Base-by-base conservation (phyloP, 352 stramenopile genomes). In the Globisporangium nagaii region DNA sequence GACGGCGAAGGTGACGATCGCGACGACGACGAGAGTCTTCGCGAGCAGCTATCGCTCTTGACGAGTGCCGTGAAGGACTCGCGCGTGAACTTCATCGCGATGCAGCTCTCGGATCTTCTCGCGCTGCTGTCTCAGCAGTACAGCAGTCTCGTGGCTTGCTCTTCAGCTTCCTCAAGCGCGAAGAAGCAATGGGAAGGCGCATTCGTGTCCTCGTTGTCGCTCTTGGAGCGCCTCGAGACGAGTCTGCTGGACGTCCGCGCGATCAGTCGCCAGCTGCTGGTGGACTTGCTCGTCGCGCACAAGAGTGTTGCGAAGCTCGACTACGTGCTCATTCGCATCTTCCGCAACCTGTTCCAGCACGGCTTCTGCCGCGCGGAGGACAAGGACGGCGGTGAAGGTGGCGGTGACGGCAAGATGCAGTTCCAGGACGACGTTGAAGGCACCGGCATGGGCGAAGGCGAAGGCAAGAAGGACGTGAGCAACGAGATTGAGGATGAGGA, bases 401-500 rank as follows among this genome's bases (percentile, higher is more conserved):
- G 90, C 25, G 84, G 80, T 7, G 72, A 78, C 20, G 79, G 85
- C 30, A 92, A 96, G 53, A 97, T 96, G 81, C 96, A 97, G 41
- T 98, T 99, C 69, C 91, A 98, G 54, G 96, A 99, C 40, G 96
- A 99, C 53, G 90, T 98, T 10, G 97, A 99, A 53, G 98, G 98
- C 43, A 99, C 97, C 12, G 98, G 98, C 20, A 99, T 99, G 97
- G 98, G 97, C 30, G 96, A 99, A 86, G 98, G 98, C 20, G 96
- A 99, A 45, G 97, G 81, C 67, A 98, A 96, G 60, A 98, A 99
- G 62, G 98, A 99, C 71, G 97, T 99, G 22, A 99, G 92, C 19
- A 88, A 99, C 58, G 86, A 99, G 68, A 98, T 99, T 31, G 96
- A 99, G 60, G 98, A 99, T 57, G 98, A 99, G 75, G 98, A 99